Evolutionary conservation across 371 early-diverging fungal genomes (phyloP), one percentile per base, ranked within the genome.

Genomic region (Mucor velutinosus): DNA sequence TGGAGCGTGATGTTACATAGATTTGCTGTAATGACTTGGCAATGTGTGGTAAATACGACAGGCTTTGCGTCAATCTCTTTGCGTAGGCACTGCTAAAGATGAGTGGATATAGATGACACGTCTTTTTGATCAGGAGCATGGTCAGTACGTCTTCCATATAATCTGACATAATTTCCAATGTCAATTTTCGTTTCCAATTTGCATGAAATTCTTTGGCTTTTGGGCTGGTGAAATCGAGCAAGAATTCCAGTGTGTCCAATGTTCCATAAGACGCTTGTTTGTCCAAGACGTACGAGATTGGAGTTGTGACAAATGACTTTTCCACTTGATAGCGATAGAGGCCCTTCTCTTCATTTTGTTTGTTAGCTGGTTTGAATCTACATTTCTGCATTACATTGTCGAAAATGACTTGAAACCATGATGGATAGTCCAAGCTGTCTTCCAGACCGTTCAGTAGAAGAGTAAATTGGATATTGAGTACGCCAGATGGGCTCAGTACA

Each of bases 281-380:
- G 8, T 69, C 66, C 10, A 73, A 30, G 5, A 73, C 14, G 25
- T 73, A 69, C 5, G 73, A 73, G 3, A 69, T 29, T 53, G 73
- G 73, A 7, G 73, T 47, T 2, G 66, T 66, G 15, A 62, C 58
- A 47, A 69, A 73, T 3, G 73, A 60, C 29, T 59, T 73, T 27
- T 59, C 11, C 2, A 71, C 47, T 25, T 60, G 11, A 51, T 47
- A 67, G 30, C 7, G 12, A 8, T 21, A 29, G 12, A 27, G 10
- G 8, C 21, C 11, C 14, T 51, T 51, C 23, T 51, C 51, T 4
- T 21, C 25, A 11, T 8, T 51, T 25, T 17, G 19, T 19, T 45
- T 45, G 19, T n/a, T 30, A 0, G 19, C 17, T 30, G 47, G 11
- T 25, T 32, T 49, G 23, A 62, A 62, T 15, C 43, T 30, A 21